Evolutionary conservation across 352 stramenopile genomes (phyloP), one percentile per base, ranked within the genome.

Genomic region (Phytophthora uliginosa): DNA sequence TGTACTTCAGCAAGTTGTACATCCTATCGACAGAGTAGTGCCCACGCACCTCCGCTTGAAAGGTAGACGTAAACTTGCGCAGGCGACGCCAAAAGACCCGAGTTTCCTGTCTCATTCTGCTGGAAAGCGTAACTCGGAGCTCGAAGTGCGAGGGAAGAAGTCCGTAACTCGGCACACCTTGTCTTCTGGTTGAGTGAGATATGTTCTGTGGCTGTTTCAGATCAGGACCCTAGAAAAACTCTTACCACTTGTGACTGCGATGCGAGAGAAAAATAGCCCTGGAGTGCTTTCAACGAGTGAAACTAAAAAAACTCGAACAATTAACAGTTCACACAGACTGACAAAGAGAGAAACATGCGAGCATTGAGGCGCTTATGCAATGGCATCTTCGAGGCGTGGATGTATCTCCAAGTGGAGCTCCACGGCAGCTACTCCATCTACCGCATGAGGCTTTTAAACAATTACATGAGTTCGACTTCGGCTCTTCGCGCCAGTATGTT

Each of bases 11-110:
- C 33, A 79, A 34, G 1, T 54, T 18, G 15, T 7, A 6, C 55
- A 81, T 61, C 34, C 75, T 69, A 55, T 77, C 53, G 24, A 72
- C 4, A 3, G 77, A 84, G 69, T 79, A 87, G 15, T 83, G 68
- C 8, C 77, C 80, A 7, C 84, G 67, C 7, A 82, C 59, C 58
- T 87, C 80, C 4, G 82, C 74, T 28, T 85, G 74, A 2, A 70
- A 52, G 2, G 53, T 33, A 13, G 58, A 31, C 15, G 54, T 33
- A 26, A 70, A 63, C 26, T 64, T 70, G 38, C 63, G 63, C 45
- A 60, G 10, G 52, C 62, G 36, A 22, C 52, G 62, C 51, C 54
- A 36, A 7, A 57, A 38, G 7, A 47, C 36, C 1, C 52, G 62
- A 54, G 12, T 40, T 31, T 67, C 60, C 40, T 61, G 50, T 17